Evolutionary conservation across 345 rosid genomes (phyloP).

Genomic region (Brassica carinata): DNA sequence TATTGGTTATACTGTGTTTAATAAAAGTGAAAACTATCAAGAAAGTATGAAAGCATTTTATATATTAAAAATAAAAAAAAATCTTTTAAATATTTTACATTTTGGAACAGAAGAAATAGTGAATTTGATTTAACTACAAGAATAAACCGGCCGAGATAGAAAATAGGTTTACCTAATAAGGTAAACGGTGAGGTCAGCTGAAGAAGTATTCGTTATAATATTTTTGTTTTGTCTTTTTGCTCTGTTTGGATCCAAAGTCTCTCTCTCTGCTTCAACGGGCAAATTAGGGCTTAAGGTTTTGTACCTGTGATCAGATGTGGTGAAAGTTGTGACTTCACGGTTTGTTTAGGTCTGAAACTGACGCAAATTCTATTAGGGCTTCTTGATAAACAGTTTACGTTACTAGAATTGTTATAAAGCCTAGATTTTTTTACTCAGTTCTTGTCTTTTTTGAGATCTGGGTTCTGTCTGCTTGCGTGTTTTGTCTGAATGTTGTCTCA

Average conservation of each 20-base stretch:
- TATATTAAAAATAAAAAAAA: too few relatives aligned
- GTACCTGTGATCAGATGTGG: neutral
- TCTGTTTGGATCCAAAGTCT: slow-evolving; percentile 31
- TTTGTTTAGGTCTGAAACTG: neutral
- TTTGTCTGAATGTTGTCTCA: slow-evolving; percentile 7
- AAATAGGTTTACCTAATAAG: neutral
- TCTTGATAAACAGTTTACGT: neutral
- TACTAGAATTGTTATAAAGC: slow-evolving; percentile 25
- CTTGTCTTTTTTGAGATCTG: neutral
- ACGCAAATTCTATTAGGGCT: neutral
- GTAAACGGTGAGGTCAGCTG: neutral
- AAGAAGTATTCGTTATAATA: neutral
- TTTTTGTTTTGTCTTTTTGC: slow-evolving; percentile 4
- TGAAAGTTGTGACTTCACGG: slow-evolving; percentile 23
- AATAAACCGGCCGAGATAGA: neutral
- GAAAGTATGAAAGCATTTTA: too few relatives aligned
- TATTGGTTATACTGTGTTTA: too few relatives aligned
- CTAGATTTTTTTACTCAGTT: neutral
- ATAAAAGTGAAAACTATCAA: too few relatives aligned
- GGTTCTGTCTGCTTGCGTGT: slow-evolving; percentile 30
- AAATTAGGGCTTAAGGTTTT: slow-evolving; percentile 36
- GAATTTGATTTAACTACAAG: neutral
- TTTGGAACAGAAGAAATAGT: too few relatives aligned
- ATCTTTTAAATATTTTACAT: too few relatives aligned
- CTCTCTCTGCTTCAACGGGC: slow-evolving; percentile 78